These are phyloP conservation scores for Fusarium sp. DNA, from an alignment of 2,329 filamentous ascomycete genomes.

Conservation along the genomic window DNA sequence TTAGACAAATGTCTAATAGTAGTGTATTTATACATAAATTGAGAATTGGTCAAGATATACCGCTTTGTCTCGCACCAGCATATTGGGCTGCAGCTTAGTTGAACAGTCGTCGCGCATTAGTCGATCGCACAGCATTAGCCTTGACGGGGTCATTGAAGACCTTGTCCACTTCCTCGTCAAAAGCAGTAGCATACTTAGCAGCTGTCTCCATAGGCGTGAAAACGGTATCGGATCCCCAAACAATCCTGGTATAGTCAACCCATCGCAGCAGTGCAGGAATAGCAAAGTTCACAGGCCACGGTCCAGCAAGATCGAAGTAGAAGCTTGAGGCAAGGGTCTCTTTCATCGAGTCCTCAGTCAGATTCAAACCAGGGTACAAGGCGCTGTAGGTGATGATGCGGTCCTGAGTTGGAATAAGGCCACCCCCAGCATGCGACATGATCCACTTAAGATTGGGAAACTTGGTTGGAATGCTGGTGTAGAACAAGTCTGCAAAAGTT, in stretches of 20 bases:
- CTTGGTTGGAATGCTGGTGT: constrained; percentile 36
- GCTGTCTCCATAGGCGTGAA: constrained; percentile 15
- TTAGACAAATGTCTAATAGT: too few species aligned
- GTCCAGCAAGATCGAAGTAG: constrained; percentile 21
- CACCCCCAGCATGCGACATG: constrained; percentile 46
- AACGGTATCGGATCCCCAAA: constrained; percentile 28
- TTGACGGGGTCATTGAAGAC: constrained; percentile 1
- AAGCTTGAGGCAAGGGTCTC: constrained; percentile 1
- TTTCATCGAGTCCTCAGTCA: constrained; percentile 22
- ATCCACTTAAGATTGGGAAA: constrained; percentile 46
- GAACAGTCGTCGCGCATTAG: constrained; percentile 10
- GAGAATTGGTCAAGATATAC: too few species aligned
- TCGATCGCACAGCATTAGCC: constrained; percentile 14
- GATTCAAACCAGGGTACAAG: constrained; percentile 13
- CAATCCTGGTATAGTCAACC: constrained; percentile 18
- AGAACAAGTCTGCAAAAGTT: constrained; percentile 39
- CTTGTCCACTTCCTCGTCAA: constrained; percentile 14
- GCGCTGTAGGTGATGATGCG: constrained; percentile 26
- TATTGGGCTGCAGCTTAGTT: background rate
- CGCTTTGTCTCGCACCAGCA: too few species aligned
- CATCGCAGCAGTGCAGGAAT: constrained; percentile 20
- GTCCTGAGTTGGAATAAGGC: constrained; percentile 43
- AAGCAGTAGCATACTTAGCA: constrained; percentile 17
- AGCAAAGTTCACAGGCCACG: constrained; percentile 17
- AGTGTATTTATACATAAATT: too few species aligned